Base-by-base conservation (phyloP, 805 yeast species). In the Blastobotrys peoriensis region DNA sequence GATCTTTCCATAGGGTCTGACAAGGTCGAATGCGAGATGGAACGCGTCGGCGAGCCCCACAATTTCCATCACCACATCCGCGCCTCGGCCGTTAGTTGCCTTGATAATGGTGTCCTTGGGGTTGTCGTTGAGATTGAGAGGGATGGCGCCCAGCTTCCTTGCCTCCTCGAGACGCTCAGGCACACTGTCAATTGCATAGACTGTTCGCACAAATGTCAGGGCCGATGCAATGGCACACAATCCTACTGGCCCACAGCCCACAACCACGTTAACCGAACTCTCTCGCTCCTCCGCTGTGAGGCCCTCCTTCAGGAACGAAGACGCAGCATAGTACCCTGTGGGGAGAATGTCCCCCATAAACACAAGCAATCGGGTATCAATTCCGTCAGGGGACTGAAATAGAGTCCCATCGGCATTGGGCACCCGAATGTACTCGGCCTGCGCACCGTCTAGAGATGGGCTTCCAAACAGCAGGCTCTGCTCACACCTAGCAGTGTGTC, bases 271-370 rank as follows among this genome's bases (percentile, higher is more conserved):
- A 0, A 67, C 67, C 19, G 71, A 53, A 15, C 64, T 68, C 30
- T 60, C 54, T 3, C 68, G 55, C 21, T 62, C 56, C 16, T 62
- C 60, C 22, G 62, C 61, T 35, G 67, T 61, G 36, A 67, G 63
- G n/a, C n/a, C n/a, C 47, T 60, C 66, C 48, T 69, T 69, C 37
- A 73, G 56, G 47, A 73, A 71, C 52, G 76, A 75, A 47, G 70
- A 68, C 8, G 73, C 80, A 28, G 82, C 81, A 49, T 69, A 73
- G 61, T 74, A 78, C 0, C 82, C 84, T 1, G 84, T 79, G 36
- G 79, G 75, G 62, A 79, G 78, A 41, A 79, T 78, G 57, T 79
- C 83, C 10, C 81, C 78, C 81, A 78, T 74, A 49, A 79, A 57
- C 4, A 78, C 71, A 25, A 76, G 70, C 6, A 73, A 68, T 3